Percentiles rank a stretch among this genome's conserved stretches.
Conservation (phyloP, 2,329 filamentous ascomycete genomes). For the Ilyonectria robusta region DNA sequence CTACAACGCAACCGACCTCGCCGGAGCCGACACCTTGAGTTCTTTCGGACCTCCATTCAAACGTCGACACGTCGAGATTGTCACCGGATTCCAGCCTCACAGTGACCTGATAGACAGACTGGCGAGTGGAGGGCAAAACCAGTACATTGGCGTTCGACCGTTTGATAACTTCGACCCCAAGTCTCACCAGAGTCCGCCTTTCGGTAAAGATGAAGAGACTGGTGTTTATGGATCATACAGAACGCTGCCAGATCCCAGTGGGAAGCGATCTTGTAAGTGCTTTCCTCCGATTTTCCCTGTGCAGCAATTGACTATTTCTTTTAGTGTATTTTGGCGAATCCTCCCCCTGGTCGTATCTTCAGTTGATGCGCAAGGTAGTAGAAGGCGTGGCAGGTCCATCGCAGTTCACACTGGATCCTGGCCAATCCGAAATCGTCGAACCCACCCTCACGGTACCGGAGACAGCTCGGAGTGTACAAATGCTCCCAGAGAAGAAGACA, state of each 20-base stretch:
- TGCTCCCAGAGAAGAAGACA: slow-evolving; percentile 67
- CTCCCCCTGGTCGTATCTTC: slow-evolving; percentile 72
- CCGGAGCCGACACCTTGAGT: neutral
- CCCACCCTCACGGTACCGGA: neutral
- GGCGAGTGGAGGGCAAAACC: neutral
- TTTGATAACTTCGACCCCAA: slow-evolving; percentile 10
- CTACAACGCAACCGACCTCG: slow-evolving; percentile 22
- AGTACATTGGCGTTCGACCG: neutral
- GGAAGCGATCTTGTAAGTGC: slow-evolving; percentile 65
- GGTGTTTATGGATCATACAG: slow-evolving; percentile 67
- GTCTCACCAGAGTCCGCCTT: slow-evolving; percentile 53
- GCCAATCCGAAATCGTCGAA: slow-evolving; percentile 65
- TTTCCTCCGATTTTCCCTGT: neutral
- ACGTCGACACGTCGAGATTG: slow-evolving; percentile 9
- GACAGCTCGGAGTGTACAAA: neutral
- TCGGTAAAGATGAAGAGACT: slow-evolving; percentile 68
- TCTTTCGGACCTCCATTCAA: neutral
- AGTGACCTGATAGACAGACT: neutral
- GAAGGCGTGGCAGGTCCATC: slow-evolving; percentile 68
- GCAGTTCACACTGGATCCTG: slow-evolving; percentile 70
- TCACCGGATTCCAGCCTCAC: neutral
- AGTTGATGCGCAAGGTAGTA: slow-evolving; percentile 73
- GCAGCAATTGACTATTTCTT: slow-evolving; percentile 30
- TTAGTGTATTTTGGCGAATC: slow-evolving; percentile 75
- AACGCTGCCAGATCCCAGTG: slow-evolving; percentile 72